Conservation (phyloP, 345 rosid species). For the Acer saccharum region DNA sequence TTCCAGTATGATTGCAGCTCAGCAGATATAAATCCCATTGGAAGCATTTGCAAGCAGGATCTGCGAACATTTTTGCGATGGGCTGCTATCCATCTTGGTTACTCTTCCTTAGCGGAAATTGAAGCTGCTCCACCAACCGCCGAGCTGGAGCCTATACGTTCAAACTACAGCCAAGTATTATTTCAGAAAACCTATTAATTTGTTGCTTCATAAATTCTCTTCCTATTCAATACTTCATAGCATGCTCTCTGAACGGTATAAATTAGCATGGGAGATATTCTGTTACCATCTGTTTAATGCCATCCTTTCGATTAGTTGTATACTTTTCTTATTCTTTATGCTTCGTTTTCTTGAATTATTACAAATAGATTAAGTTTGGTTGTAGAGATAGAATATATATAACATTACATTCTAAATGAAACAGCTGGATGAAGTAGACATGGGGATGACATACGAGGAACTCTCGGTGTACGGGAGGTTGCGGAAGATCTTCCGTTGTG, state of each 20-base stretch:
- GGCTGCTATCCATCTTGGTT: slow-evolving; percentile 90
- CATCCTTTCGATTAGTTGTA: background rate
- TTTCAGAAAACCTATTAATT: background rate
- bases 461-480: slow-evolving; percentile 84
- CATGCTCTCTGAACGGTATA: background rate
- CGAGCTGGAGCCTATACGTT: slow-evolving; percentile 90
- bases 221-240: background rate
- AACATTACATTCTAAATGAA: slow-evolving; percentile 21
- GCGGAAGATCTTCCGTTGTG: slow-evolving; percentile 79
- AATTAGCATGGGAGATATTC: background rate
- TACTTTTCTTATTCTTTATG: background rate
- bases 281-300: background rate
- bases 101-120: slow-evolving; percentile 78
- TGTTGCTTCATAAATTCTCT: background rate
- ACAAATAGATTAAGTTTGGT: background rate
- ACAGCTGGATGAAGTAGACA: slow-evolving; percentile 89
- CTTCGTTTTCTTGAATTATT: background rate
- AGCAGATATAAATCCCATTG: slow-evolving; percentile 96
- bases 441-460: slow-evolving; percentile 96
- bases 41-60: slow-evolving; percentile 91
- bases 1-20: slow-evolving; percentile 95
- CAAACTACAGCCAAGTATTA: slow-evolving; percentile 83
- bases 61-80: slow-evolving; percentile 78
- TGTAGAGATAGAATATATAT: background rate
- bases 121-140: slow-evolving; percentile 99